phyloP scores from a whole-genome alignment of 768 basidiomycete genomes.

The Crucibulum laeve region DNA sequence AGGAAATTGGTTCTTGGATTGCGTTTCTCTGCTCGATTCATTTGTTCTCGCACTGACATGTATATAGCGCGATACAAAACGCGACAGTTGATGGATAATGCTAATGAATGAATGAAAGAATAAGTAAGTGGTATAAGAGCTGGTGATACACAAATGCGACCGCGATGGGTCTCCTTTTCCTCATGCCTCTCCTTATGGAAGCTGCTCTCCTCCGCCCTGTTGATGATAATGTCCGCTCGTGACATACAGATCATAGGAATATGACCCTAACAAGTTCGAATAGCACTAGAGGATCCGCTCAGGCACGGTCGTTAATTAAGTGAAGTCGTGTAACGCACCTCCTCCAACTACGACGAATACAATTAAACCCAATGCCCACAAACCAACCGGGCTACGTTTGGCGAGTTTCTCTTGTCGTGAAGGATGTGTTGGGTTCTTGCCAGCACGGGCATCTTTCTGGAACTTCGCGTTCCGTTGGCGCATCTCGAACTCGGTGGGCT shows the following conservation, averaged over 20 bases:
- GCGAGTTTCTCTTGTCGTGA: slow-evolving; percentile 68
- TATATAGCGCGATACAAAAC: too few species aligned
- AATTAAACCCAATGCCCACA: slow-evolving; percentile 71
- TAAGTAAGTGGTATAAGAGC: too few species aligned
- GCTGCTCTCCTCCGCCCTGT: too few species aligned
- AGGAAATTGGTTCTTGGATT: not conserved
- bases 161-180: too few species aligned
- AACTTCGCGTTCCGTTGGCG: slow-evolving; percentile 80
- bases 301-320: slow-evolving; percentile 1
- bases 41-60: not conserved
- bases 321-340: slow-evolving; percentile 40
- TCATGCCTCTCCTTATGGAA: too few species aligned
- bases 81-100: too few species aligned
- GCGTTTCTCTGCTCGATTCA: not conserved
- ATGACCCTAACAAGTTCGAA: slow-evolving; percentile 68
- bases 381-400: slow-evolving; percentile 70
- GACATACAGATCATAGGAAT: slow-evolving; percentile 47
- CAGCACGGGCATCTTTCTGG: slow-evolving; percentile 63
- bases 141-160: too few species aligned
- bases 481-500: slow-evolving; percentile 84
- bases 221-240: too few species aligned
- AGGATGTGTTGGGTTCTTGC: slow-evolving; percentile 71
- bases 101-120: too few species aligned
- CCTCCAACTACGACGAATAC: slow-evolving; percentile 79
- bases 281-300: slow-evolving; percentile 41